Conservation (phyloP, 768 basidiomycete genomes). For the Gloeopeniophorella convolvens region DNA sequence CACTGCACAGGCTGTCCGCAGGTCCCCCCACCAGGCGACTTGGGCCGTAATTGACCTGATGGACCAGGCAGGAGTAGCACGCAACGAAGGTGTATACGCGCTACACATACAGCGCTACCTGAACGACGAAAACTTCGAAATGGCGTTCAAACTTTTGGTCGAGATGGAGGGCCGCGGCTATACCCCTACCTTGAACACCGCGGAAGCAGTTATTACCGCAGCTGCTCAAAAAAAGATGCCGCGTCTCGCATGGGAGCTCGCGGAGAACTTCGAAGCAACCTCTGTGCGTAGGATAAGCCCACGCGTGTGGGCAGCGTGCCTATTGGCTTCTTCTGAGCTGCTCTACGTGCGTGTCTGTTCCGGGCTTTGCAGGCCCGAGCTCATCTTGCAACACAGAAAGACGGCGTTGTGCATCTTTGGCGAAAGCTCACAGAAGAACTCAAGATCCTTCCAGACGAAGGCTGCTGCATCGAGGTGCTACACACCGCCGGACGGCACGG, state of each 20-base stretch:
- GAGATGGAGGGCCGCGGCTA: slow-evolving; percentile 49
- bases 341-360: slow-evolving; percentile 52
- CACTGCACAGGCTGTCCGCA: slow-evolving; percentile 25
- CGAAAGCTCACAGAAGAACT: slow-evolving; percentile 45
- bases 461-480: slow-evolving; percentile 61
- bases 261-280: slow-evolving; percentile 49
- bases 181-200: slow-evolving; percentile 42
- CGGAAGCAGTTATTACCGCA: slow-evolving; percentile 45
- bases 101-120: slow-evolving; percentile 44
- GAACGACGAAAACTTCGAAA: slow-evolving; percentile 50
- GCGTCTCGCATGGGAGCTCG: slow-evolving; percentile 67
- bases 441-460: slow-evolving; percentile 63
- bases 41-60: slow-evolving; percentile 49
- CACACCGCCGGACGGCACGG: slow-evolving; percentile 69
- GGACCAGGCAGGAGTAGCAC: slow-evolving; percentile 40
- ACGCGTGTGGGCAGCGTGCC: slow-evolving; percentile 58
- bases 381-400: slow-evolving; percentile 38
- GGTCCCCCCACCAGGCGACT: slow-evolving; percentile 23
- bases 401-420: slow-evolving; percentile 65
- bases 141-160: slow-evolving; percentile 54
- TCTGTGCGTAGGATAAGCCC: slow-evolving; percentile 48
- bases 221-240: slow-evolving; percentile 50
- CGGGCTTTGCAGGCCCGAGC: background rate
- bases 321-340: slow-evolving; percentile 54
- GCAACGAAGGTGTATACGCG: slow-evolving; percentile 49